These are phyloP conservation scores for Fraxinus baroniana DNA, from an alignment of 305 asterid genomes.

Conservation along the genomic window DNA sequence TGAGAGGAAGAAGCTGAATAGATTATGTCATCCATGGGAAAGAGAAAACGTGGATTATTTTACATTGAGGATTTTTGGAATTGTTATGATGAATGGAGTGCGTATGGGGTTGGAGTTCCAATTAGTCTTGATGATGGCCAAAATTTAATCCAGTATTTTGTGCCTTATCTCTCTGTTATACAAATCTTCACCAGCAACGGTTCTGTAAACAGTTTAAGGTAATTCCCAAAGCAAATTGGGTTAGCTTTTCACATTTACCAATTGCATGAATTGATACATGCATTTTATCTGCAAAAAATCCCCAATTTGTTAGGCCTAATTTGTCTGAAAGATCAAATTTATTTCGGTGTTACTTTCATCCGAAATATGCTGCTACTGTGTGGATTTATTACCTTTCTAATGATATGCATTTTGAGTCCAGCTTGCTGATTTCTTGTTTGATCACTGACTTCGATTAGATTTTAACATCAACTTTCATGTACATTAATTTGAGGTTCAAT, in stretches of 20 bases:
- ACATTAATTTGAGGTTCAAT: not conserved
- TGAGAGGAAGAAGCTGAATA: too few relatives aligned
- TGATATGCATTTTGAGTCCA: not conserved
- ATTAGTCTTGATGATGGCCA: constrained; percentile 65
- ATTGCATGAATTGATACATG: not conserved
- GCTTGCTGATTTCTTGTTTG: not conserved
- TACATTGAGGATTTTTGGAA: constrained; percentile 87
- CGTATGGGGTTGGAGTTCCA: constrained; percentile 91
- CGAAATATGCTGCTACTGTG: not conserved
- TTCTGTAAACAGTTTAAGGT: constrained; percentile 68
- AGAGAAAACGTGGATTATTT: constrained; percentile 74
- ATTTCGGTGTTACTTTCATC: not conserved
- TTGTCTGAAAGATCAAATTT: not conserved
- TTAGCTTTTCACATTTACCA: not conserved
- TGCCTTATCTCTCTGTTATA: constrained; percentile 90
- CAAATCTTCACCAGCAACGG: constrained; percentile 84
- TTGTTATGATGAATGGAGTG: constrained; percentile 89
- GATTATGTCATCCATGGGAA: constrained; percentile 88
- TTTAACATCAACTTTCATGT: not conserved
- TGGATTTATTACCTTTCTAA: not conserved
- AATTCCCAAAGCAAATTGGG: not conserved
- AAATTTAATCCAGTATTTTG: constrained; percentile 74
- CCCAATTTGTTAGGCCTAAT: not conserved
- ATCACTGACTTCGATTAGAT: not conserved
- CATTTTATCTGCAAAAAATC: not conserved